Conservation (phyloP, 345 rosid genomes). For the Durio zibethinus region DNA sequence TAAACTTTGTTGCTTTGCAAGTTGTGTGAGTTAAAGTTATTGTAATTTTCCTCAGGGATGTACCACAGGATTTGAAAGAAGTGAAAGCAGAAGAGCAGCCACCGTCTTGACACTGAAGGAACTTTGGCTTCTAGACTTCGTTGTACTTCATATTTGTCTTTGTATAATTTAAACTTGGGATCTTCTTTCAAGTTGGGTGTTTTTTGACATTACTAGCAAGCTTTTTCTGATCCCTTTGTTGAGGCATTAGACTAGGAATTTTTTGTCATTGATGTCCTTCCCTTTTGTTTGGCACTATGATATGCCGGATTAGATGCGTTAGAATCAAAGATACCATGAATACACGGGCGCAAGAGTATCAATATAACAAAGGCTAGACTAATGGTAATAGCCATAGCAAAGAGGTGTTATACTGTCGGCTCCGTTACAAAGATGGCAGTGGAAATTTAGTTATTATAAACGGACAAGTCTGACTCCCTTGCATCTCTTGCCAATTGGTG, state of each 20-base stretch:
- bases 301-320: not conserved
- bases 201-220: not conserved
- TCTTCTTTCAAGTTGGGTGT: not conserved
- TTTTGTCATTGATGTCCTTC: not conserved
- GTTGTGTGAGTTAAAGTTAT: not conserved
- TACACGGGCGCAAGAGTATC: not conserved
- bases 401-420: not conserved
- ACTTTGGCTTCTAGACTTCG: not conserved
- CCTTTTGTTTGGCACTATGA: not conserved
- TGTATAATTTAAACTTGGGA: not conserved
- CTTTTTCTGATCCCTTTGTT: constrained; percentile 10
- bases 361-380: not conserved
- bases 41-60: not conserved
- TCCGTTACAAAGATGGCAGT: not conserved
- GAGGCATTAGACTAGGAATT: constrained; percentile 22
- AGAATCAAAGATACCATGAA: constrained; percentile 1
- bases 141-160: not conserved
- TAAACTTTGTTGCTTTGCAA: not conserved
- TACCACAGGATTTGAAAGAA: constrained; percentile 6
- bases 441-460: too few species aligned
- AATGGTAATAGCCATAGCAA: not conserved
- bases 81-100: constrained; percentile 10
- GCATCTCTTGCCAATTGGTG: too few species aligned
- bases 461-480: too few species aligned
- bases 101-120: not conserved